A percentile compares a stretch with the other conserved stretches of the same genome.
Conservation (phyloP, 2,329 filamentous ascomycete species). For the Penicillium sp. region DNA sequence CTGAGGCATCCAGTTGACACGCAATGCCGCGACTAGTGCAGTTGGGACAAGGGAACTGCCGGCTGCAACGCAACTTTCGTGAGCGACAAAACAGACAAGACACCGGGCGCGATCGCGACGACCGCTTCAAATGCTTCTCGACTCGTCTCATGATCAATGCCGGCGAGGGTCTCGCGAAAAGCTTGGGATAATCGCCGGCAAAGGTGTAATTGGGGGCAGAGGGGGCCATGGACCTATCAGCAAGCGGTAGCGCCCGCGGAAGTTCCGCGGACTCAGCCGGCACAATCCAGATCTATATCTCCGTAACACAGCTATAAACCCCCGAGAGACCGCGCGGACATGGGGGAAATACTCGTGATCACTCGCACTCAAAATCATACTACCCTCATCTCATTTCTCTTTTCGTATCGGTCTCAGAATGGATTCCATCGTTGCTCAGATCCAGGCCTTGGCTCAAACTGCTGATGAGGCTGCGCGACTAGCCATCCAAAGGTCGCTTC, state of each 20-base stretch:
- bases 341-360: no score
- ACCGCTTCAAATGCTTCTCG: slow-evolving; percentile 7
- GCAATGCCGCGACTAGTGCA: slow-evolving; percentile 38
- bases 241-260: slow-evolving; percentile 11
- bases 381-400: background rate
- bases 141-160: slow-evolving; percentile 11
- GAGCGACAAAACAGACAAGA: slow-evolving; percentile 37
- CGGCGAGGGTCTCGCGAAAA: background rate
- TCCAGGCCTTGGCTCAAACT: slow-evolving; percentile 16
- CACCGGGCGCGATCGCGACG: slow-evolving; percentile 27
- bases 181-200: slow-evolving; percentile 2
- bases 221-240: slow-evolving; percentile 9
- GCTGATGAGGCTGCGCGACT: slow-evolving; percentile 20
- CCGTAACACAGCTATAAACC: background rate
- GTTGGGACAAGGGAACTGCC: slow-evolving; percentile 50
- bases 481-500: slow-evolving; percentile 19
- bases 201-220: background rate
- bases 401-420: slow-evolving; percentile 8
- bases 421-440: slow-evolving; percentile 20
- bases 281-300: background rate
- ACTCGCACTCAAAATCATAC: no score
- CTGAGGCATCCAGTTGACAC: slow-evolving; percentile 21
- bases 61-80: slow-evolving; percentile 52
- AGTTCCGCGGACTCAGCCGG: slow-evolving; percentile 14
- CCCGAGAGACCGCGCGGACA: background rate